Evolutionary conservation across 345 rosid genomes (phyloP), one percentile per base, ranked within the genome.

Genomic region (Pelargonium nanum): DNA sequence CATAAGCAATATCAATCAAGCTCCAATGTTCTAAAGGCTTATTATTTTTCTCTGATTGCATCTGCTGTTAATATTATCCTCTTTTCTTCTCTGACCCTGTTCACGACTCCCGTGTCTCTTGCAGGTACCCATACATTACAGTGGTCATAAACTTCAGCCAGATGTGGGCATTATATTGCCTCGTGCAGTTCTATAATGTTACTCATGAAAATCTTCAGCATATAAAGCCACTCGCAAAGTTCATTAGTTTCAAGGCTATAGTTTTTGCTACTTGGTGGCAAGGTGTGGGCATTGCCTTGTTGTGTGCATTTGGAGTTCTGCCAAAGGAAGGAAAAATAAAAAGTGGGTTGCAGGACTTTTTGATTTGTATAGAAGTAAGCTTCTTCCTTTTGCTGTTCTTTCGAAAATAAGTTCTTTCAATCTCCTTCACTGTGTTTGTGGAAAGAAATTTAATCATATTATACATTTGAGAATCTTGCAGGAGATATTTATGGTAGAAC

Each of bases 241-340:
- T 92, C 70, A 78, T 89, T 57, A 92, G 98, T 89, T 89, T 89
- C 80, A 92, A 92, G 74, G 89, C 96, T 53, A 84, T 92, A 26
- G 96, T 87, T 24, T 89, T 92, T 57, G 94, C 96, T 24, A 89
- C 96, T 54, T 92, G 96, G 98, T 92, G 97, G 97, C 98, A 92
- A 73, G 95, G 97, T 7, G 78, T 87, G 12, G 94, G 84, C 15
- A 87, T 92, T 40, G 81, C 93, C 0, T 57, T 92, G 57, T 74
- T 92, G 25, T 82, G 87, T 56, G 69, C 81, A 26, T 71, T 75
- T 32, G 71, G 77, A 23, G 80, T 87, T 65, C 82, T 92, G 63
- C 89, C 95, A 0, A 77, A 78, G 44, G 76, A 77, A 68, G 87
- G 77, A 52, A 81, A 78, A 55, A 62, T 87, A 25, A 74, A 70